Base-by-base conservation (phyloP, 1,284 basidiomycete species). In the Apiotrichum montevideense region DNA sequence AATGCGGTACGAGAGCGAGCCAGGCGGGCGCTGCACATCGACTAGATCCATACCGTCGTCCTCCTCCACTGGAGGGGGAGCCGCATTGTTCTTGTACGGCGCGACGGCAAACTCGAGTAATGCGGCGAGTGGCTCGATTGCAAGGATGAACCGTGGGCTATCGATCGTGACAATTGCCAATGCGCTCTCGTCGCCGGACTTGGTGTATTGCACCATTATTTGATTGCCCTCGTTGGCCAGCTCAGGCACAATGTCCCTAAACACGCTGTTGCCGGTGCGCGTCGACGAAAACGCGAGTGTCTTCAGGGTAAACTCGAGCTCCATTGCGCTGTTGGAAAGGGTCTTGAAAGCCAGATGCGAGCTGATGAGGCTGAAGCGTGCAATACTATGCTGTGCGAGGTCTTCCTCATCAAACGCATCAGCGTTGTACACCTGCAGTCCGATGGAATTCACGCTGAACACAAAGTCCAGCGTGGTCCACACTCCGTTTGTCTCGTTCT, bases 211-310 rank as follows among this genome's bases (percentile, higher is more conserved):
- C 46, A 98, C 75, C 89, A 97, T 97, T 29, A 29, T 29, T 3
- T 29, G 29, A 29, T 29, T 29, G 29, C 29, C 29, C 29, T 29
- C 29, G 29, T 29, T 29, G 29, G 29, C 29, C 29, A 29, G 29
- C 29, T 29, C 29, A 29, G 29, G 96, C 59, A 99, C 89, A 58
- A 98, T 94, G 72, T 98, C 95, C 48, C 95, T 83, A 79, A 95
- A 98, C 68, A 85, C 88, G 15, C 90, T 88, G 56, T 81, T 81
- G 6, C 90, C 89, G 0, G 87, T 83, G 49, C 88, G 82, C 4
- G 87, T 98, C 71, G 95, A 96, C 69, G 83, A 86, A 79, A 97
- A 88, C 0, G 91, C 93, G 68, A 98, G 87, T 0, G 94, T 92
- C 69, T 87, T 87, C 35, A 98, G 78, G 40, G 92, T 81, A 50